These are phyloP conservation scores for Blastomyces silverae DNA, from an alignment of 2,329 filamentous ascomycete genomes.

Conservation along the genomic window DNA sequence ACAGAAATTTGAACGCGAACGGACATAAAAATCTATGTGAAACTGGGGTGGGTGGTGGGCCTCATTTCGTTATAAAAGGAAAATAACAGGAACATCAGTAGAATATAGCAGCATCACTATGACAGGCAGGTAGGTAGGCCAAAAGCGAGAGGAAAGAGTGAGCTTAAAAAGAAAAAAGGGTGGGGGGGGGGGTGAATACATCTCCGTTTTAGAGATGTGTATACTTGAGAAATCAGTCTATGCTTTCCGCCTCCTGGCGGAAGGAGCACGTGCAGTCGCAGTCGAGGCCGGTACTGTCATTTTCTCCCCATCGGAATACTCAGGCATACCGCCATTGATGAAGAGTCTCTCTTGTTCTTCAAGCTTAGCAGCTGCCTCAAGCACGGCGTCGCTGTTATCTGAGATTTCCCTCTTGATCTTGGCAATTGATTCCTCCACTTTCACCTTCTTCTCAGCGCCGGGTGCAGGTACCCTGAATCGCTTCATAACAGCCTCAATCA, in stretches of 20 bases:
- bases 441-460: conserved; percentile 13
- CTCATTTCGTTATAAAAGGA: background rate
- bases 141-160: background rate
- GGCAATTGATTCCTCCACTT: conserved; percentile 24
- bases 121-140: background rate
- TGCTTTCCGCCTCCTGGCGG: conserved; percentile 9
- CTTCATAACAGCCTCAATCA: conserved; percentile 59
- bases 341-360: conserved; percentile 21
- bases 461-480: conserved; percentile 46
- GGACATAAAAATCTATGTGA: conserved; percentile 5
- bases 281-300: background rate
- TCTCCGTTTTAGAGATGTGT: background rate
- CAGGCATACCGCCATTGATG: conserved; percentile 19
- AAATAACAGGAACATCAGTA: background rate
- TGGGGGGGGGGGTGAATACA: too few species aligned
- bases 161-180: background rate
- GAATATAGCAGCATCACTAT: background rate
- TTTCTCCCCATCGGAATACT: background rate
- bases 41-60: background rate
- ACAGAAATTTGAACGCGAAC: background rate
- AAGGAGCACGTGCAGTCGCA: conserved; percentile 5
- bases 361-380: conserved; percentile 28
- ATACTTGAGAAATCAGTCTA: background rate
- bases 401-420: conserved; percentile 26
- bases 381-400: conserved; percentile 29